Base-by-base conservation (phyloP, 768 basidiomycete genomes). In the Panus rudis region DNA sequence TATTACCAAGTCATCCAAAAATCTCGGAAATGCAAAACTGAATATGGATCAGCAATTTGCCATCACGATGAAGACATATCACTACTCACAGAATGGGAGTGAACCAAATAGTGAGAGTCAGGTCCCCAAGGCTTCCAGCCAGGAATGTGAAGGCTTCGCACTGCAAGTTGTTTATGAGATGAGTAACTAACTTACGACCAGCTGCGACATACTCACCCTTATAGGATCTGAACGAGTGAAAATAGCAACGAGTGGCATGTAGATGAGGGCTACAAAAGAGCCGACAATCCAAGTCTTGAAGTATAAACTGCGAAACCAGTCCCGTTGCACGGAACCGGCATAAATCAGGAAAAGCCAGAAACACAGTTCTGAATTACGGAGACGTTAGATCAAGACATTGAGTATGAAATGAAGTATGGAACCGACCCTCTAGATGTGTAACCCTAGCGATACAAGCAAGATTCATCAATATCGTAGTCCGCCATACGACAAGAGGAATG, bases 281-380 rank as follows among this genome's bases (percentile, higher is more conserved):
- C 88, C 87, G 20, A 72, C 48, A 13, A 73, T 62, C 89, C 88
- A 91, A 3, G 66, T 66, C 59, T 75, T 84, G 70, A 88, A 91
- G 53, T 88, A 87, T 16, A 66, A 48, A 53, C 77, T 86, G 14
- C 67, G 64, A 65, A 91, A 90, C 88, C 88, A 92, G 52, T 85
- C 73, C 53, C 76, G 79, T 48, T 82, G 75, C 1, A 62, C 60
- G 1, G 78, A 69, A 16, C 73, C 68, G 1, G 82, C 67, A 44
- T 84, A 84, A 38, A 90, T 67, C 27, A 92, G 74, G 65, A 87
- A 92, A 11, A 90, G 63, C 88, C 89, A 91, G 59, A 92, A 92
- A 53, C 85, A 91, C 0, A 91, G 69, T 52, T 92, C 88, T 88
- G 45, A 6, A 34, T 48, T 24, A 48, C 26, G 39, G 16, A 43